A percentile compares a stretch with the other conserved stretches of the same genome.
Conservation (phyloP, 768 basidiomycete species). For the Boletus fagicola region DNA sequence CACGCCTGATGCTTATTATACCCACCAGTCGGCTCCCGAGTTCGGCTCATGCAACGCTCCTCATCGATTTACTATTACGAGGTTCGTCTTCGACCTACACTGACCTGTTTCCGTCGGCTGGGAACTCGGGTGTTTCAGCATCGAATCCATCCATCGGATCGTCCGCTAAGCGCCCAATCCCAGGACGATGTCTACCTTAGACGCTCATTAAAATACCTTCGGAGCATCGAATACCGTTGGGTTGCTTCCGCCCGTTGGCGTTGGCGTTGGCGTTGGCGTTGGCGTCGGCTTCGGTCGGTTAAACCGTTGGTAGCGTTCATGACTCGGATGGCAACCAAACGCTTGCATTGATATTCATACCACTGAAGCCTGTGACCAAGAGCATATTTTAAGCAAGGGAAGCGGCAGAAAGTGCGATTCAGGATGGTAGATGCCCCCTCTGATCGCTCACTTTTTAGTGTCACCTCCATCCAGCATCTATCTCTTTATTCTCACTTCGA, state of each 20-base stretch:
- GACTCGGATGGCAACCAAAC: background rate
- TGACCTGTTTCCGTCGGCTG: background rate
- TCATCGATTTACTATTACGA: background rate
- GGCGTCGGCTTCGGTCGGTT: background rate
- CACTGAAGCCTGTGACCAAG: background rate
- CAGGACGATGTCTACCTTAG: no score
- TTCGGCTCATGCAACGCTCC: background rate
- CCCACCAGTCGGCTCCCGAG: background rate
- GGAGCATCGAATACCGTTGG: background rate
- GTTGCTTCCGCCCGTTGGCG: background rate
- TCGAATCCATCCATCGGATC: background rate
- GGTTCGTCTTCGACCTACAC: background rate
- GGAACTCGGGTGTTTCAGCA: background rate
- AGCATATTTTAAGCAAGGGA: background rate
- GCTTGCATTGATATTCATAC: background rate
- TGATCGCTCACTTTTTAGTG: background rate
- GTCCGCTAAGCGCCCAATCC: background rate
- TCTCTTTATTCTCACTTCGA: background rate
- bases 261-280: background rate
- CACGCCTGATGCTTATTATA: background rate
- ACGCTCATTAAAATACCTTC: background rate
- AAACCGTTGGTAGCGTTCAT: background rate
- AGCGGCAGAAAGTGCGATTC: no score
- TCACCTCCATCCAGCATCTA: background rate
- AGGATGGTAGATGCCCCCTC: background rate